Evolutionary conservation across 2,329 filamentous ascomycete genomes (phyloP), one percentile per base, ranked within the genome.

Genomic region (Sclerotinia glacialis): DNA sequence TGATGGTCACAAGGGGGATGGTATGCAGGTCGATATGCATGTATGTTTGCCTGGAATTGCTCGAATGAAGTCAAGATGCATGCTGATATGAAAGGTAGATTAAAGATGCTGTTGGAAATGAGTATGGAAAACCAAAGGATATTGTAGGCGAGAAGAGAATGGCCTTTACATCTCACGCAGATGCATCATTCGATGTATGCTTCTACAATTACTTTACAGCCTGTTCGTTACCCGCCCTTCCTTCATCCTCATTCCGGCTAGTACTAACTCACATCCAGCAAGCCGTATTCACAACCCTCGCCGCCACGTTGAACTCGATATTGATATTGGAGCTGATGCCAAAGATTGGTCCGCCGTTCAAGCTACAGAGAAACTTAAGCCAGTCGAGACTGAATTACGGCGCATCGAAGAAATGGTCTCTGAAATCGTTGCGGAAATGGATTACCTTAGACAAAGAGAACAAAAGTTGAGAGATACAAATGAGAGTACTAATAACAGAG

Each of bases 301-400:
- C 76, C 91, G 93, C 72, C 85, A 90, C 78, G 80, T 97, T 72
- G 76, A 77, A 72, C 72, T 77, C 55, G 76, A 76, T 64, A 76
- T 77, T 64, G 75, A 77, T 64, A 77, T 77, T 68, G 76, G 76
- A 46, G 75, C 76, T 12, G 76, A 77, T 79, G 95, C 95, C 71
- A 96, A 96, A 80, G 95, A 99, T 82, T 99, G 95, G 95, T 93
- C 89, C 71, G 92, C 92, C 73, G 96, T 98, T 78, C 93, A 97
- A 81, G 92, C 92, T 67, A 91, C 89, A 70, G 95, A 99, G 86
- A 98, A 98, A 85, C 88, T 99, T 74, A 96, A 97, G 86, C 95
- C 95, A 58, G 87, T 97, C 74, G 95, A 99, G 82, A 93, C 92
- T 23, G 95, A 98, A 79, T 86, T 99, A 76, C 89, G 93, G 75